phyloP scores from a whole-genome alignment of 2,329 filamentous ascomycete species.

The Aspergillus luchuensis region DNA sequence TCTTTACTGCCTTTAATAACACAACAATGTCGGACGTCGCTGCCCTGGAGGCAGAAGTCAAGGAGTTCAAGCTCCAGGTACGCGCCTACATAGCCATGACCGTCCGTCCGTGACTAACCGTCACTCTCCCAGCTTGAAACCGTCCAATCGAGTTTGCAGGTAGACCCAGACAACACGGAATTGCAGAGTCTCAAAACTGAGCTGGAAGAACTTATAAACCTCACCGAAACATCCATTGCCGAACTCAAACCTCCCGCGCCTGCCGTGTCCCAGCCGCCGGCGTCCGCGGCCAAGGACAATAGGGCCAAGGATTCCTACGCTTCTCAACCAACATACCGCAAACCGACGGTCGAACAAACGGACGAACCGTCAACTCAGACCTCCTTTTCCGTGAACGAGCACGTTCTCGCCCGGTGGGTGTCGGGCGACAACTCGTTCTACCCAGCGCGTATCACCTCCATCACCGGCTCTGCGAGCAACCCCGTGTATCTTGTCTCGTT shows the following conservation, averaged over 20 bases:
- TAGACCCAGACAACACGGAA: constrained; percentile 78
- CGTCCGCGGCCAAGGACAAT: constrained; percentile 65
- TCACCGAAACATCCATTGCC: constrained; percentile 77
- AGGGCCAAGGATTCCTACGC: constrained; percentile 82
- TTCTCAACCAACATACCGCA: constrained; percentile 62
- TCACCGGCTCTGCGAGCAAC: constrained; percentile 86
- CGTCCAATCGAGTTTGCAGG: constrained; percentile 72
- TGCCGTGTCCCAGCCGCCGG: constrained; percentile 50
- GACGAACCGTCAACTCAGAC: constrained; percentile 57
- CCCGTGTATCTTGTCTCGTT: constrained; percentile 96
- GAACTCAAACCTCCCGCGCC: constrained; percentile 68
- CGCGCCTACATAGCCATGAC: neutral
- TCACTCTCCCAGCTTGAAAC: constrained; percentile 67
- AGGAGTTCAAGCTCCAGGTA: constrained; percentile 56
- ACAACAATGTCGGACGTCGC: constrained; percentile 46
- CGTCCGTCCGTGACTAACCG: constrained; percentile 13
- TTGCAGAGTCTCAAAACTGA: constrained; percentile 76
- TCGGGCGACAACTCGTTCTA: constrained; percentile 90
- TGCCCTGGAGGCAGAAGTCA: constrained; percentile 53
- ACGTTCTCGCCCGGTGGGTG: constrained; percentile 84
- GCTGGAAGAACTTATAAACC: constrained; percentile 77
- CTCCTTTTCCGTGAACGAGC: constrained; percentile 83
- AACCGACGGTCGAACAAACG: constrained; percentile 43
- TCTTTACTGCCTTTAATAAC: neutral
- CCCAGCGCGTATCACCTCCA: constrained; percentile 86